Evolutionary conservation across 805 yeast genomes (phyloP).

Genomic region (Starmerella sp.): DNA sequence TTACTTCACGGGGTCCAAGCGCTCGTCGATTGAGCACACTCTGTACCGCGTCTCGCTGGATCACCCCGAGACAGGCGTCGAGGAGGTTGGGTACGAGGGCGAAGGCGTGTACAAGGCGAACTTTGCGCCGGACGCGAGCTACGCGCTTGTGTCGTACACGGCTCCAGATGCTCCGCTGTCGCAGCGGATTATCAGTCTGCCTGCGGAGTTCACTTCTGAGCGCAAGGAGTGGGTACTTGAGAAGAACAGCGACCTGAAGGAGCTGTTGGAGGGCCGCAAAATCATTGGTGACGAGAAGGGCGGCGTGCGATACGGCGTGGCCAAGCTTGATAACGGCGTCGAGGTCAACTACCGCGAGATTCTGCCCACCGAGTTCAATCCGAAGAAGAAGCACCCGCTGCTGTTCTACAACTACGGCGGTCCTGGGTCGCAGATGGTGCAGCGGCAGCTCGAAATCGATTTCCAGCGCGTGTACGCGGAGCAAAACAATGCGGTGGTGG

Average conservation of each 20-base stretch:
- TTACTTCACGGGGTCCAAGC: conserved; percentile 63
- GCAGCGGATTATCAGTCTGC: conserved; percentile 57
- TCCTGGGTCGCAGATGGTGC: conserved; percentile 81
- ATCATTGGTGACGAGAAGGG: conserved; percentile 40
- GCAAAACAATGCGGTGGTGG: conserved; percentile 70
- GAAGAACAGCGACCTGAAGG: conserved; percentile 25
- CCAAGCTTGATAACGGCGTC: conserved; percentile 32
- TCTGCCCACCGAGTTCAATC: conserved; percentile 60
- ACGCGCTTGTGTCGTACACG: conserved; percentile 57
- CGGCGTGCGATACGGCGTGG: conserved; percentile 35
- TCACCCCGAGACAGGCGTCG: conserved; percentile 32
- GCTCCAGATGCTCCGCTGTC: conserved; percentile 64
- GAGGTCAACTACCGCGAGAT: conserved; percentile 58
- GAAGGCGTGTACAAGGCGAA: conserved; percentile 62
- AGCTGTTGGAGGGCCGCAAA: conserved; percentile 20
- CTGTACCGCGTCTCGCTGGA: conserved; percentile 56
- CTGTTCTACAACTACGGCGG: conserved; percentile 91
- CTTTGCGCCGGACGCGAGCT: conserved; percentile 72
- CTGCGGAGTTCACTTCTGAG: conserved; percentile 22
- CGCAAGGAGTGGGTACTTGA: conserved; percentile 28
- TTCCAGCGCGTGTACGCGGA: conserved; percentile 73
- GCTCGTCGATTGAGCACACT: conserved; percentile 75
- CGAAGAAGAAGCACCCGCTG: conserved; percentile 58
- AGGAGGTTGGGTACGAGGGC: conserved; percentile 40
- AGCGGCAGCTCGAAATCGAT: conserved; percentile 45